Evolutionary conservation across 768 basidiomycete genomes (phyloP), one percentile per base, ranked within the genome.

Genomic region (Mycena latifolia): DNA sequence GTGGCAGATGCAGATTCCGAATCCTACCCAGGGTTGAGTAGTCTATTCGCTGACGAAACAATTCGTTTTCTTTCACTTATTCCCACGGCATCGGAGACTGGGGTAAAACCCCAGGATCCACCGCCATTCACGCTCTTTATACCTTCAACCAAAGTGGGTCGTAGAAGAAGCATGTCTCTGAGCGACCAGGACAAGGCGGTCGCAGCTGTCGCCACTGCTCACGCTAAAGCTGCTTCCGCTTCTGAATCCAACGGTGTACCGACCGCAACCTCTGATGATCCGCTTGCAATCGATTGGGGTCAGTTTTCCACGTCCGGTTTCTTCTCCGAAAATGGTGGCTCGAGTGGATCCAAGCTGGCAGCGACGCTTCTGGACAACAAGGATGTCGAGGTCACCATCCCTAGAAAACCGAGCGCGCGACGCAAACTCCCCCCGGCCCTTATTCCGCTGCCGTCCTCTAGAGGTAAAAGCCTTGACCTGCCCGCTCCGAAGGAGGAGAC

Each of bases 271-370:
- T 51, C 61, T n/a, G 22, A 3, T 8, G 65, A 66, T 25, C 43
- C 62, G 43, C 67, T 79, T 51, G 73, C 77, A 54, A 71, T 81
- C 51, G 90, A 92, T 69, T 94, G 92, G 92, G 74, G 82, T 7
- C 85, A 89, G 41, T 93, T 94, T 76, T 88, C 91, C 0, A 77
- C 84, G 1, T 78, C 85, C 0, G 92, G 92, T 4, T 94, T 91
- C 75, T 74, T 85, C 15, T 56, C 63, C 11, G 69, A 69, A 43
- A 80, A 84, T 45, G 69, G 79, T 0, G 76, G 80, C 8, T 73
- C 80, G 12, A 72, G 77, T 18, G 77, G 75, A 20, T 73, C 77
- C 0, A 83, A 84, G 22, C 83, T 94, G 5, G 86, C 86, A 14
- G 77, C 83, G 2, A 88, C 89, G 0, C 80, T 92, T 12, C 76